Conservation (phyloP, 495 filamentous ascomycete species). For the Podospora fimiseda region DNA sequence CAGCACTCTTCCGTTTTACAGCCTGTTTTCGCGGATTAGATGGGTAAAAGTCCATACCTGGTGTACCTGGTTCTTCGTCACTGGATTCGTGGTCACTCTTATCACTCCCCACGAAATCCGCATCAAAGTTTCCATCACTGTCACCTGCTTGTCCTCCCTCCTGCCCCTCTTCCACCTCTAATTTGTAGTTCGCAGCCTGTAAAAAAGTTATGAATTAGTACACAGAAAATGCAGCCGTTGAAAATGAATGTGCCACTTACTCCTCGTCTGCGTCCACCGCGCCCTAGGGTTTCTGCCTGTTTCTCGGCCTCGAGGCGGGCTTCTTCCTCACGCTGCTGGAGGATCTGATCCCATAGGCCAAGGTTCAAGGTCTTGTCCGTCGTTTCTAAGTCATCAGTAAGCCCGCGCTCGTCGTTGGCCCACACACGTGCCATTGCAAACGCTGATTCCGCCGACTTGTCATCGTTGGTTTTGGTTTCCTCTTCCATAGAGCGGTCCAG, state of each 20-base stretch:
- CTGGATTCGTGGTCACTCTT: constrained; percentile 23
- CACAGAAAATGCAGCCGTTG: no score
- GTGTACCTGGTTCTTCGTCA: constrained; percentile 14
- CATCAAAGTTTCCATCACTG: constrained; percentile 23
- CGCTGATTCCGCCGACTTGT: constrained; percentile 60
- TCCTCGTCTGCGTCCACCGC: constrained; percentile 63
- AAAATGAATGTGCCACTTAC: constrained; percentile 34
- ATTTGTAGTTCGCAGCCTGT: constrained; percentile 22
- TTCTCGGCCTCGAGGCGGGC: constrained; percentile 61
- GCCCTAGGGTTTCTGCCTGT: constrained; percentile 64
- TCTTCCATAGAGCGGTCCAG: constrained; percentile 81
- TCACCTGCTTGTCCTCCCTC: constrained; percentile 26
- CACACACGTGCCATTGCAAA: constrained; percentile 92
- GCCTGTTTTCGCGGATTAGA: constrained; percentile 7
- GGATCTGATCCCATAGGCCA: constrained; percentile 83
- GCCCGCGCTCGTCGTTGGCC: constrained; percentile 64
- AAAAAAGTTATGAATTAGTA: no score
- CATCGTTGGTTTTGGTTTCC: constrained; percentile 52
- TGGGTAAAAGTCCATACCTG: constrained; percentile 13
- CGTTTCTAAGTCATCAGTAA: constrained; percentile 52
- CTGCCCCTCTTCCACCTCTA: constrained; percentile 24
- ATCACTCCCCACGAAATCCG: constrained; percentile 28
- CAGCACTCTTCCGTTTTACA: background rate
- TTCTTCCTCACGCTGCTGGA: constrained; percentile 71
- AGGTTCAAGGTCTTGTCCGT: constrained; percentile 49